phyloP scores from a whole-genome alignment of 352 stramenopile species.

The Phytopythium oedochilum region DNA sequence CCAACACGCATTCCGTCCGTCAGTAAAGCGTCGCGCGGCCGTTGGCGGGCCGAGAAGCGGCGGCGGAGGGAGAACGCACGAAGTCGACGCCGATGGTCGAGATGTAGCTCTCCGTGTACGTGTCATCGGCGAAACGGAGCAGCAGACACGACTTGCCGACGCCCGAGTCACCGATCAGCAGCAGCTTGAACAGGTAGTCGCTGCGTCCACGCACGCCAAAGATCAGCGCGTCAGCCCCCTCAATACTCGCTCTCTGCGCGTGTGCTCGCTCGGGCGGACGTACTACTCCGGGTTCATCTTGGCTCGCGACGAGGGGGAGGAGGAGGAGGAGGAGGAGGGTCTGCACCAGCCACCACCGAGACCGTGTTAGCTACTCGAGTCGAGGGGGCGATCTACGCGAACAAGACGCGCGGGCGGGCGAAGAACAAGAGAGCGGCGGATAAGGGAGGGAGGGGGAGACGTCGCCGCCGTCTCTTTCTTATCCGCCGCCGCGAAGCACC shows the following conservation, averaged over 20 bases:
- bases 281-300: constrained; percentile 94
- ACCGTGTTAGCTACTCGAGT: not conserved
- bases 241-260: not conserved
- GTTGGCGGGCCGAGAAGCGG: not conserved
- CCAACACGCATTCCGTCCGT: not conserved
- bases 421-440: too few relatives aligned
- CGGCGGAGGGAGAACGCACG: constrained; percentile 84
- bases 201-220: constrained; percentile 26
- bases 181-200: constrained; percentile 98
- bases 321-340: too few relatives aligned
- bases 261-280: constrained; percentile 19
- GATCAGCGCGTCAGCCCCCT: constrained; percentile 7
- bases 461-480: too few relatives aligned
- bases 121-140: constrained; percentile 98
- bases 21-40: constrained; percentile 1
- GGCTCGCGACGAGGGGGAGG: constrained; percentile 1
- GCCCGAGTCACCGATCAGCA: constrained; percentile 97
- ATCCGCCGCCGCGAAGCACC: too few relatives aligned
- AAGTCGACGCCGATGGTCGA: constrained; percentile 99
- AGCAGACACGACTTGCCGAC: constrained; percentile 99
- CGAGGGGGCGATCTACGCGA: too few relatives aligned
- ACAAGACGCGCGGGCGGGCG: not conserved
- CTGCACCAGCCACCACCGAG: not conserved
- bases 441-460: too few relatives aligned
- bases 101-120: constrained; percentile 99